phyloP scores from a whole-genome alignment of 2,329 filamentous ascomycete species.

The Xylariaceae sp. region DNA sequence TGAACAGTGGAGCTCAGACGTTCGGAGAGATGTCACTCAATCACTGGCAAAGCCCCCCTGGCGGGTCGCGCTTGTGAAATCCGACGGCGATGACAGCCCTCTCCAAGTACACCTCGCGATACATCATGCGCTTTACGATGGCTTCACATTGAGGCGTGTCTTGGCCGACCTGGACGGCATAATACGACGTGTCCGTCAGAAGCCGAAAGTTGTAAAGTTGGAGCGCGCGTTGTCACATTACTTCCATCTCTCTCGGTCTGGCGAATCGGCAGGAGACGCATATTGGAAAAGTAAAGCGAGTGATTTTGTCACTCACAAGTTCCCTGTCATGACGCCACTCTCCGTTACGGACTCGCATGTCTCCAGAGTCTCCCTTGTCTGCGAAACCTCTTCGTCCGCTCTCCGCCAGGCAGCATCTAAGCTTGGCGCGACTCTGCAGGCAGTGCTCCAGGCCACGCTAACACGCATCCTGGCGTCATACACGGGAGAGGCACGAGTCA shows the following conservation, averaged over 20 bases:
- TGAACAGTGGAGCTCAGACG: conserved; percentile 34
- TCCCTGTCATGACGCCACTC: conserved; percentile 69
- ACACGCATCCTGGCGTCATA: conserved; percentile 69
- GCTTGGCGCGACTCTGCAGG: conserved; percentile 67
- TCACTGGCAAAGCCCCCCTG: conserved; percentile 56
- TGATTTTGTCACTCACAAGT: conserved; percentile 57
- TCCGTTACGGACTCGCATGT: conserved; percentile 32
- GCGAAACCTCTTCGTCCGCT: conserved; percentile 34
- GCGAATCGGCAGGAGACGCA: conserved; percentile 29
- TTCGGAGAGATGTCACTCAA: conserved; percentile 31
- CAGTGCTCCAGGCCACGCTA: conserved; percentile 73
- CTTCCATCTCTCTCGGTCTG: conserved; percentile 30
- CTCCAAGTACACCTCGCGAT: conserved; percentile 44
- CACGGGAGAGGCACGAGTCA: conserved; percentile 65
- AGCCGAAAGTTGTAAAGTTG: conserved; percentile 19
- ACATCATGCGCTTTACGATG: conserved; percentile 85
- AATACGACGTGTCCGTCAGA: conserved; percentile 19
- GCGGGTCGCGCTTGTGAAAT: conserved; percentile 47
- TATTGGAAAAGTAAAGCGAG: conserved; percentile 61
- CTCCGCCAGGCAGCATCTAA: conserved; percentile 53
- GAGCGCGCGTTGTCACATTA: conserved; percentile 38
- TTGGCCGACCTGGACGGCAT: conserved; percentile 49
- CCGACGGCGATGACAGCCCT: neutral
- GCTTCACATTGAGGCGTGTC: conserved; percentile 62
- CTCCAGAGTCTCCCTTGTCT: conserved; percentile 33